A percentile compares a stretch with the other conserved stretches of the same genome.
Evolutionary conservation across 2,329 filamentous ascomycete species (phyloP).

Genomic region (Proliferodiscus dingleyae): DNA sequence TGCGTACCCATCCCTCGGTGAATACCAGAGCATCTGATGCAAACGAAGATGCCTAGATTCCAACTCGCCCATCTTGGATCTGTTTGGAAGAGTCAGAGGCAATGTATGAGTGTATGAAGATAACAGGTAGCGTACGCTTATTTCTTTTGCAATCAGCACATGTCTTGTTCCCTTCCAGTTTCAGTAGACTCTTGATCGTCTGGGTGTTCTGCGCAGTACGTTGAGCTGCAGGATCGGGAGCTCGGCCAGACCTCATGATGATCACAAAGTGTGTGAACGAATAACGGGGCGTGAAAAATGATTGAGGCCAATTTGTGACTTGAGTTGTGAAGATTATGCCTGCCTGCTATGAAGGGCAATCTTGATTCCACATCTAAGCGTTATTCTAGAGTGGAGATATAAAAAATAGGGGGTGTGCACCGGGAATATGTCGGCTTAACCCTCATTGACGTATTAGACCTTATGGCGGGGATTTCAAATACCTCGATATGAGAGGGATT

Average conservation of each 20-base stretch:
- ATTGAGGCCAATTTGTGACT: not conserved
- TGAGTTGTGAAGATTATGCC: conserved; percentile 1
- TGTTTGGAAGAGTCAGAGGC: conserved; percentile 35
- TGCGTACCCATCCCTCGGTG: conserved; percentile 98
- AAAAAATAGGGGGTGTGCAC: too few relatives aligned
- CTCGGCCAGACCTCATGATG: conserved; percentile 70
- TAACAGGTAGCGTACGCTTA: conserved; percentile 71
- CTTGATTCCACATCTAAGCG: conserved; percentile 23
- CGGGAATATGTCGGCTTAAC: not conserved
- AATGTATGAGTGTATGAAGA: not conserved
- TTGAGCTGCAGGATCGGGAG: conserved; percentile 73
- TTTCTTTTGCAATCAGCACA: conserved; percentile 99
- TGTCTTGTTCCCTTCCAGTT: conserved; percentile 91
- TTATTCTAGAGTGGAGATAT: too few relatives aligned
- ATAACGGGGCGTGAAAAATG: not conserved
- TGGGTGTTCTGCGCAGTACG: conserved; percentile 88
- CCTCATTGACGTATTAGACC: not conserved
- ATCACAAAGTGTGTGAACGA: too few relatives aligned
- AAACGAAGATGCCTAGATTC: conserved; percentile 96
- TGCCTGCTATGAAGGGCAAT: conserved; percentile 9
- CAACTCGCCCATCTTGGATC: conserved; percentile 98
- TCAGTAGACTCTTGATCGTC: conserved; percentile 91
- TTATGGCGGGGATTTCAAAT: conserved; percentile 19
- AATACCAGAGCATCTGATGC: conserved; percentile 97
- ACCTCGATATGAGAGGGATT: conserved; percentile 4